A percentile compares a stretch with the other conserved stretches of the same genome.
Conservation (phyloP, 2,329 filamentous ascomycete genomes). For the Aspergillus melleus region DNA sequence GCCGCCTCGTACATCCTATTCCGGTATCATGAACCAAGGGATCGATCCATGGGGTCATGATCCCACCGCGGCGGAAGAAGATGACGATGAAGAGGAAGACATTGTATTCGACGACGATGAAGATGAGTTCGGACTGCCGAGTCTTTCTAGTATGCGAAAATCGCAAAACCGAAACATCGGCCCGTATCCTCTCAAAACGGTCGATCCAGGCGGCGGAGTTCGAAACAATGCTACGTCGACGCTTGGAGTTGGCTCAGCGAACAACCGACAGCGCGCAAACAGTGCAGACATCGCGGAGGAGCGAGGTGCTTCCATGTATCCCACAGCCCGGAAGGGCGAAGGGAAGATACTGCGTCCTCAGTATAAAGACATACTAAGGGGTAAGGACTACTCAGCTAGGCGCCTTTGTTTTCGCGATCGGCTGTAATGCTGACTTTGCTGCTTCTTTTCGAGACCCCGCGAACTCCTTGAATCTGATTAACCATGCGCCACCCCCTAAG, state of each 20-base stretch:
- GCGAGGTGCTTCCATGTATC: constrained; percentile 77
- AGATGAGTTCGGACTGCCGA: constrained; percentile 93
- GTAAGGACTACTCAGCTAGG: constrained; percentile 36
- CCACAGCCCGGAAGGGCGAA: constrained; percentile 82
- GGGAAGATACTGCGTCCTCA: constrained; percentile 95
- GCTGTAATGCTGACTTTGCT: not conserved
- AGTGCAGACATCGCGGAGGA: constrained; percentile 95
- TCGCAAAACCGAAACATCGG: constrained; percentile 55
- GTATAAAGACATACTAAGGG: constrained; percentile 91
- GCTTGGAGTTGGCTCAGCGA: constrained; percentile 35
- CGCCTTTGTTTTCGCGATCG: not conserved
- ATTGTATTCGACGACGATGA: constrained; percentile 83
- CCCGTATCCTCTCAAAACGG: constrained; percentile 37
- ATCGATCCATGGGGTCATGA: constrained; percentile 74
- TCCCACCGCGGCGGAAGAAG: constrained; percentile 41
- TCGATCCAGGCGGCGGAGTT: constrained; percentile 43
- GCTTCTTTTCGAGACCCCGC: constrained; percentile 62
- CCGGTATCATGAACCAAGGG: constrained; percentile 76
- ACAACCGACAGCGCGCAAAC: constrained; percentile 69
- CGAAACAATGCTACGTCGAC: constrained; percentile 22
- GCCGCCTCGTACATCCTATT: constrained; percentile 72
- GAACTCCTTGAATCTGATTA: constrained; percentile 92
- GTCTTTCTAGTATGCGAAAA: constrained; percentile 85
- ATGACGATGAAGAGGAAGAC: constrained; percentile 68
- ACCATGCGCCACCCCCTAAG: constrained; percentile 72